Conservation (phyloP, 164 flowering plant genomes). For the Vitis rotundifolia region DNA sequence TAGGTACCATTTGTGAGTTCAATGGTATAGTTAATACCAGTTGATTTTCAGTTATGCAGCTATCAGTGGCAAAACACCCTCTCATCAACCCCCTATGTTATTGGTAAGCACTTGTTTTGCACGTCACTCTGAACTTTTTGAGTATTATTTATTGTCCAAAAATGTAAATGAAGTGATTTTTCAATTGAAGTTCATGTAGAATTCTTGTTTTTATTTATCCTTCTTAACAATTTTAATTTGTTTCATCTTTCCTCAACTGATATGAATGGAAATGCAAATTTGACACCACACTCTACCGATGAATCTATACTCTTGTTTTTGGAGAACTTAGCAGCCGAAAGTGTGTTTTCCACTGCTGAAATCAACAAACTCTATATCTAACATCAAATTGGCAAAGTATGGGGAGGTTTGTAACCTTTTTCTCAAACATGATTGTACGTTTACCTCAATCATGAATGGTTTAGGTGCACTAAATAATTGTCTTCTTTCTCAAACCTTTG, state of each 20-base stretch:
- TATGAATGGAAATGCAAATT: background rate
- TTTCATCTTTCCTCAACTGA: too few relatives aligned
- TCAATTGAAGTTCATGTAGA: too few relatives aligned
- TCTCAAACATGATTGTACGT: background rate
- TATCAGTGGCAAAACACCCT: constrained; percentile 50
- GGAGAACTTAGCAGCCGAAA: constrained; percentile 51
- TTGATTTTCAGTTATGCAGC: constrained; percentile 75
- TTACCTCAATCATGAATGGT: background rate
- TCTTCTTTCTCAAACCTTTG: background rate
- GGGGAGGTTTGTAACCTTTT: constrained; percentile 56
- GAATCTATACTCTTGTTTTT: constrained; percentile 14
- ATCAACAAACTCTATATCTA: constrained; percentile 28
- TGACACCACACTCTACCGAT: background rate
- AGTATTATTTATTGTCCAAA: background rate
- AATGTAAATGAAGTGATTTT: too few relatives aligned
- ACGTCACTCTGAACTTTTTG: background rate
- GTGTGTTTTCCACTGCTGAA: constrained; percentile 59
- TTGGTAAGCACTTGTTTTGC: constrained; percentile 28
- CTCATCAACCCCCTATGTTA: constrained; percentile 22
- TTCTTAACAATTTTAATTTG: too few relatives aligned
- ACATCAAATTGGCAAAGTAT: constrained; percentile 72
- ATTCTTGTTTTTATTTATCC: too few relatives aligned
- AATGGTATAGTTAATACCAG: background rate
- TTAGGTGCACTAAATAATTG: background rate
- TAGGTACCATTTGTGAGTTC: background rate